Evolutionary conservation across 1,139 yeast species (phyloP).

Genomic region (Scheffersomyces cryptocercus): DNA sequence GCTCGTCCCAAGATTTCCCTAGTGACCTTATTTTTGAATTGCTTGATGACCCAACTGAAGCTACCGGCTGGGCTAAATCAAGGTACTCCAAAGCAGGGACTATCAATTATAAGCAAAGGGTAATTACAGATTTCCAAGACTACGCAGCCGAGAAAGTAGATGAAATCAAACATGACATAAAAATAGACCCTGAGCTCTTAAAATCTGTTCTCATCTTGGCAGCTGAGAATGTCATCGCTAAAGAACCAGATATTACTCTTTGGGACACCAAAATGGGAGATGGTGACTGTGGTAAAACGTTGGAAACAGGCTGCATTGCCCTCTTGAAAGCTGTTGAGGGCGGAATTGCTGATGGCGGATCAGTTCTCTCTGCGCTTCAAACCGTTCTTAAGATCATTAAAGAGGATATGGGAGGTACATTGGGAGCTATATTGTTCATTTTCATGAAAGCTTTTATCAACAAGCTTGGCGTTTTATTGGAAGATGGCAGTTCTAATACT

Average conservation of each 20-base stretch:
- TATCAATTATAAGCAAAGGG: slow-evolving; percentile 23
- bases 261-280: slow-evolving; percentile 56
- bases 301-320: slow-evolving; percentile 44
- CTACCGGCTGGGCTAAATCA: slow-evolving; percentile 43
- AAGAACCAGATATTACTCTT: slow-evolving; percentile 48
- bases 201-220: slow-evolving; percentile 33
- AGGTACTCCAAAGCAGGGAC: slow-evolving; percentile 28
- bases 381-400: slow-evolving; percentile 42
- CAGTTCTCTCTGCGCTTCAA: slow-evolving; percentile 25
- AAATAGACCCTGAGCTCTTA: slow-evolving; percentile 31
- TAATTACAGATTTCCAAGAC: slow-evolving; percentile 36
- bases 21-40: slow-evolving; percentile 35
- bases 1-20: slow-evolving; percentile 26
- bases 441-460: slow-evolving; percentile 45
- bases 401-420: slow-evolving; percentile 57
- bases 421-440: slow-evolving; percentile 51
- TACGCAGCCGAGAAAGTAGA: slow-evolving; percentile 29
- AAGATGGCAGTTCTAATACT: slow-evolving; percentile 11
- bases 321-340: slow-evolving; percentile 22
- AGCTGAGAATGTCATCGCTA: slow-evolving; percentile 36
- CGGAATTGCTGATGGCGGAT: slow-evolving; percentile 27
- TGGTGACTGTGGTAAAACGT: slow-evolving; percentile 54
- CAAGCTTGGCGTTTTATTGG: slow-evolving; percentile 24
- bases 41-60: slow-evolving; percentile 39
- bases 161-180: slow-evolving; percentile 23